A percentile compares a stretch with the other conserved stretches of the same genome.
phyloP scores from a whole-genome alignment of 2,329 filamentous ascomycete species.

The Aspergillus pseudoglaucus region DNA sequence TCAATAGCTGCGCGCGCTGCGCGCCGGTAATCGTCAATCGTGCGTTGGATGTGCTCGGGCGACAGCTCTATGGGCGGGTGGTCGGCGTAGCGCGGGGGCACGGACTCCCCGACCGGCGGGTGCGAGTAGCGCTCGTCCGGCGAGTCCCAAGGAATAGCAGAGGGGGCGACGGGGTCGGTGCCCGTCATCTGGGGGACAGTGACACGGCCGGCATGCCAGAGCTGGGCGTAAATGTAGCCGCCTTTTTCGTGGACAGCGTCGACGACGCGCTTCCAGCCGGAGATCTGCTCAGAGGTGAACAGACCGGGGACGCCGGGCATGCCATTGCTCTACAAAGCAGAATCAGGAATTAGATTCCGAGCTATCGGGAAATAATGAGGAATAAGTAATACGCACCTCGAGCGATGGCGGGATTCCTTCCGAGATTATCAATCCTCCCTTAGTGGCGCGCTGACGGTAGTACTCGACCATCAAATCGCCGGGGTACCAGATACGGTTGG shows the following conservation, averaged over 20 bases:
- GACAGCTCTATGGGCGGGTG: conserved; percentile 41
- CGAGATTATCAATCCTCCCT: conserved; percentile 32
- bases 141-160: conserved; percentile 42
- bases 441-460: conserved; percentile 34
- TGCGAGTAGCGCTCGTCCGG: conserved; percentile 38
- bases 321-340: conserved; percentile 27
- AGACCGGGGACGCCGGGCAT: conserved; percentile 33
- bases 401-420: conserved; percentile 32
- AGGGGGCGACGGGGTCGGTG: conserved; percentile 32
- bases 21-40: conserved; percentile 39
- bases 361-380: conserved; percentile 13
- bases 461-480: conserved; percentile 37
- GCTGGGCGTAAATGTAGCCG: conserved; percentile 40
- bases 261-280: conserved; percentile 47
- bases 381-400: conserved; percentile 28
- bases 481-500: conserved; percentile 45
- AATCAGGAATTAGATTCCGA: neutral
- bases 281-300: conserved; percentile 36
- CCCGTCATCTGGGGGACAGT: conserved; percentile 39
- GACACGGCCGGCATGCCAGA: conserved; percentile 43
- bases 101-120: conserved; percentile 29
- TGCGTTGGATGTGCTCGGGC: conserved; percentile 39
- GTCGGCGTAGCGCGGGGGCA: conserved; percentile 35
- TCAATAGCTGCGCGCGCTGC: conserved; percentile 48
- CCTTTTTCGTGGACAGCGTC: conserved; percentile 47